Evolutionary conservation across 805 yeast species (phyloP).

Genomic region (Limtongozyma cylindracea): DNA sequence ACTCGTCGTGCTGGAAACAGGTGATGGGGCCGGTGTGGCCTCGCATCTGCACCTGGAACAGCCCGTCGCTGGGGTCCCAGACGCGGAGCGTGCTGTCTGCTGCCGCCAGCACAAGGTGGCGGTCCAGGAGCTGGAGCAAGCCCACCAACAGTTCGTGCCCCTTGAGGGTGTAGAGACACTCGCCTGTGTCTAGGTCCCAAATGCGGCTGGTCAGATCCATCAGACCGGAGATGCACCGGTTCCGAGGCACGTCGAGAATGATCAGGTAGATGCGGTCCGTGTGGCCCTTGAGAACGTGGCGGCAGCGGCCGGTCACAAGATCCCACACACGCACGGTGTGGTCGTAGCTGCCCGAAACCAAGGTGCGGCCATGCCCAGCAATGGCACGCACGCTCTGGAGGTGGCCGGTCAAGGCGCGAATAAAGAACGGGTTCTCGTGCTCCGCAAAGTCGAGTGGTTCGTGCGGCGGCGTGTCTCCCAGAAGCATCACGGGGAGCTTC

Average conservation of each 20-base stretch:
- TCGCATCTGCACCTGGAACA: slow-evolving; percentile 37
- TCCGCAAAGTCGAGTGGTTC: slow-evolving; percentile 13
- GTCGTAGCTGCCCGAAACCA: slow-evolving; percentile 83
- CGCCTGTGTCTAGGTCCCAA: slow-evolving; percentile 73
- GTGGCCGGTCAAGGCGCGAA: slow-evolving; percentile 47
- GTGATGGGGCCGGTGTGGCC: slow-evolving; percentile 81
- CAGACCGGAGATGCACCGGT: slow-evolving; percentile 74
- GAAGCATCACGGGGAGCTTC: slow-evolving; percentile 47
- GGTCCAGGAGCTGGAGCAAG: slow-evolving; percentile 48
- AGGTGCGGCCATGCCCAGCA: slow-evolving; percentile 60
- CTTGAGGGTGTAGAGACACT: slow-evolving; percentile 38
- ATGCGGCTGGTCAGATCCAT: slow-evolving; percentile 73
- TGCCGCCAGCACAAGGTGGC: slow-evolving; percentile 75
- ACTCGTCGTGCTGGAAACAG: slow-evolving; percentile 76
- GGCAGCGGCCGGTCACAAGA: slow-evolving; percentile 38
- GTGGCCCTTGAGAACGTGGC: slow-evolving; percentile 59
- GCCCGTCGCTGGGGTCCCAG: slow-evolving; percentile 73
- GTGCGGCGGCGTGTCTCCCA: too few relatives aligned
- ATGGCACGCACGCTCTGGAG: slow-evolving; percentile 67
- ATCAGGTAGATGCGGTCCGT: slow-evolving; percentile 77
- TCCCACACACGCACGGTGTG: slow-evolving; percentile 86
- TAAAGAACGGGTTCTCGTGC: slow-evolving; percentile 30
- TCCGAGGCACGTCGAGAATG: slow-evolving; percentile 48
- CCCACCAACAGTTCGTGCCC: slow-evolving; percentile 90
- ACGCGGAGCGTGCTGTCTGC: slow-evolving; percentile 82